Evolutionary conservation across 768 basidiomycete species (phyloP).

Genomic region (Lactarius deliciosus): DNA sequence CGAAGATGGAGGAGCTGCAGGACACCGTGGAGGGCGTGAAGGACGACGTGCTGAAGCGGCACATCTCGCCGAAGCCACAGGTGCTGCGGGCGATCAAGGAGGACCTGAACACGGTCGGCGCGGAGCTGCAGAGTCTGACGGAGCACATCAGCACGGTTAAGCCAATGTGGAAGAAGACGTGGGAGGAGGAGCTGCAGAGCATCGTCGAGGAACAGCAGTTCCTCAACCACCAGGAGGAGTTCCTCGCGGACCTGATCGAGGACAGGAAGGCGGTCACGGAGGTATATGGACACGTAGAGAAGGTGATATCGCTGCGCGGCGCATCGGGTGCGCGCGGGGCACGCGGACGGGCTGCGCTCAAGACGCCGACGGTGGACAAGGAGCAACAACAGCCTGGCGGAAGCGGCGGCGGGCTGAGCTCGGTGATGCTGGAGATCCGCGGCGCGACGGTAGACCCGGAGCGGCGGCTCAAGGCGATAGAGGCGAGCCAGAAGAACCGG

Average conservation of each 20-base stretch:
- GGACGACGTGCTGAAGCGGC: slow-evolving; percentile 88
- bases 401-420: slow-evolving; percentile 51
- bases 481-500: slow-evolving; percentile 77
- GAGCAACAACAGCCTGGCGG: slow-evolving; percentile 43
- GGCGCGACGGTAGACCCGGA: slow-evolving; percentile 81
- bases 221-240: slow-evolving; percentile 88
- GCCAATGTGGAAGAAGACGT: slow-evolving; percentile 99
- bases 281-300: slow-evolving; percentile 88
- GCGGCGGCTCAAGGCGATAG: slow-evolving; percentile 88
- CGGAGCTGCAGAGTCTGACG: slow-evolving; percentile 72
- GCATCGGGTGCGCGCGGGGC: slow-evolving; percentile 41
- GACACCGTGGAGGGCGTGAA: slow-evolving; percentile 87
- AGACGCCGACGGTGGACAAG: slow-evolving; percentile 65
- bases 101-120: slow-evolving; percentile 63
- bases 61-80: slow-evolving; percentile 76
- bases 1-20: slow-evolving; percentile 89
- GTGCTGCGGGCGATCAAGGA: slow-evolving; percentile 69
- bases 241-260: slow-evolving; percentile 83
- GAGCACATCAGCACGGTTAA: slow-evolving; percentile 87
- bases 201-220: slow-evolving; percentile 98
- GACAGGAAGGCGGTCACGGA: slow-evolving; percentile 89
- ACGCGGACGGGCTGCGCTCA: slow-evolving; percentile 49
- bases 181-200: slow-evolving; percentile 94
- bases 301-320: slow-evolving; percentile 73
- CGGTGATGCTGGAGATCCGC: slow-evolving; percentile 89